Evolutionary conservation across 768 basidiomycete genomes (phyloP), one percentile per base, ranked within the genome.

Genomic region (Gelatoporia subvermispora): DNA sequence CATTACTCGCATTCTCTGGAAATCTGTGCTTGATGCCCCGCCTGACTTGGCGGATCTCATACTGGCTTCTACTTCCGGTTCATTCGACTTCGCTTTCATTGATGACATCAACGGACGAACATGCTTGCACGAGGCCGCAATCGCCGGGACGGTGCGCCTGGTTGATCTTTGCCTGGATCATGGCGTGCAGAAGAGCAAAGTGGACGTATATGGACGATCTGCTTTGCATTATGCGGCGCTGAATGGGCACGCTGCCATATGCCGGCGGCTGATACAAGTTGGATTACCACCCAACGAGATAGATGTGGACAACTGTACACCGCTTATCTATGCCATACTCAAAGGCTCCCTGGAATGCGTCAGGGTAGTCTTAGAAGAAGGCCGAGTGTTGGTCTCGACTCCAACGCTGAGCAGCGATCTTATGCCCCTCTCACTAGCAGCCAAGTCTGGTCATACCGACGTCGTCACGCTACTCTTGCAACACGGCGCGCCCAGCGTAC

Each of bases 81-180:
- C 85, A 0, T 91, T 97, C 63, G 90, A 97, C 66, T 98, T 92
- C 63, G 74, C 76, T 41, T 97, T 92, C 62, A 76, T 97, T 41
- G 96, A 98, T 63, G 93, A 97, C 57, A 99, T 99, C 72, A 98
- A 97, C 63, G 90, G 88, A 36, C 81, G 96, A 31, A 94, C 88
- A 3, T 92, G 90, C 55, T 77, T 98, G 18, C 96, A 98, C 60
- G 91, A 93, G 63, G 91, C 94, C 2, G 86, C 93, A 15, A 91
- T 93, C 43, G 82, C 85, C 11, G 95, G 96, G 2, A 75, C 80
- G 11, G 68, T 83, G 18, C 77, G 84, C 11, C 78, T 98, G 42
- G 90, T 92, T 49, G 68, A 82, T 53, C 66, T 94, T 21, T 97
- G 93, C 67, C 77, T 97, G 17, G 74, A 78, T 48, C 81, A 81